Evolutionary conservation across 768 basidiomycete species (phyloP).

Genomic region (Inosperma sp.): DNA sequence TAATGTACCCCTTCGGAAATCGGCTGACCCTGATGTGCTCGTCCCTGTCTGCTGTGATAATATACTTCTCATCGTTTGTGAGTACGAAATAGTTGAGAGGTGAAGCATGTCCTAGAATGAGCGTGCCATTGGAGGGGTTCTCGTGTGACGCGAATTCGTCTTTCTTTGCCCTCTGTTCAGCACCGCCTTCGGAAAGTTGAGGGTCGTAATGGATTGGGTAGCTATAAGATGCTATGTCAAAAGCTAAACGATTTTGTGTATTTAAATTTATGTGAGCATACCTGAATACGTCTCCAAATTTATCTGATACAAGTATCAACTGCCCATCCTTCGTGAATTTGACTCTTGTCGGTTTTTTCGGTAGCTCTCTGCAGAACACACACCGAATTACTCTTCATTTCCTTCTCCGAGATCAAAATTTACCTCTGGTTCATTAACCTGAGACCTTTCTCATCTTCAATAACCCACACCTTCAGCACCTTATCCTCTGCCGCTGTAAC

Average conservation of each 20-base stretch:
- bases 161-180: constrained; percentile 29
- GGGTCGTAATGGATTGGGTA: constrained; percentile 53
- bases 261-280: constrained; percentile 26
- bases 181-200: constrained; percentile 15
- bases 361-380: constrained; percentile 53
- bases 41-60: constrained; percentile 90
- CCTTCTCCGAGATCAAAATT: neutral
- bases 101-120: constrained; percentile 86
- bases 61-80: constrained; percentile 59
- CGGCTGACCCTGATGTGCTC: constrained; percentile 92
- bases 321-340: constrained; percentile 55
- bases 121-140: constrained; percentile 62
- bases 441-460: constrained; percentile 40
- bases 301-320: constrained; percentile 81
- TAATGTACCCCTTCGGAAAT: constrained; percentile 80
- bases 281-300: constrained; percentile 94
- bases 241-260: neutral
- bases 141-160: constrained; percentile 55
- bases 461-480: constrained; percentile 65
- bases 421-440: constrained; percentile 61
- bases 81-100: constrained; percentile 73
- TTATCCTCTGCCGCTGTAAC: constrained; percentile 80
- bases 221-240: constrained; percentile 31
- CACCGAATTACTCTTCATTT: neutral
- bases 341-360: constrained; percentile 76